Base-by-base conservation (phyloP, 2,329 filamentous ascomycete species). In the Trichoderma atroviride region DNA sequence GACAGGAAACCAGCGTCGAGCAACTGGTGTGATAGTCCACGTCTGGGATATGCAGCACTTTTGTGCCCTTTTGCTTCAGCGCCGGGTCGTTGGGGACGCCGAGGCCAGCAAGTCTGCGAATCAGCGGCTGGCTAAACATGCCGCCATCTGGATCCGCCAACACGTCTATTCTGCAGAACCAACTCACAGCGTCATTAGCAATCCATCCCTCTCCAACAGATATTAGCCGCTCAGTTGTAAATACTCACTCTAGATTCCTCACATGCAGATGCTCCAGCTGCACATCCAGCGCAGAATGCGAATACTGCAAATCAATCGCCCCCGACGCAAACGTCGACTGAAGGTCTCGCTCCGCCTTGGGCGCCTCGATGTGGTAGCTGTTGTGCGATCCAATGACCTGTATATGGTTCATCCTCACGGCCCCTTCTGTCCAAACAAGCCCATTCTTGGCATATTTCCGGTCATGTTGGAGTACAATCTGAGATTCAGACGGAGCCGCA, bases 331-430 rank as follows among this genome's bases (percentile, higher is more conserved):
- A 76, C 68, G 78, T 71, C 61, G 81, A 77, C 72, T 85, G 81
- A 13, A 79, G 73, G 2, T 76, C 71, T 43, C 80, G 79, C 71
- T 84, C 83, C n/a, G 76, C 75, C 1, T 79, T 76, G 2, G 78
- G 77, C 29, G 82, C 76, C 71, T 86, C 83, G 50, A 81, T 78
- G 70, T 86, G 84, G 74, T 86, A 86, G 71, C 80, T 83, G 75
- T 86, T 86, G 74, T 86, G 84, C 0, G 83, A 84, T 71, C 83
- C 84, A 47, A 85, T 76, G 53, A 85, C 80, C 73, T 86, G 84
- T 58, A 85, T 81, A 58, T 86, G 82, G 74, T 86, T 86, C 77
- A 86, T 81, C 62, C 83, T 83, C 62, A 85, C 74, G 19, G 71
- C 69, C 27, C 72, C 70, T 19, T 72, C 53, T 16, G 77, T 74